A percentile compares a stretch with the other conserved stretches of the same genome.
Evolutionary conservation across 768 basidiomycete species (phyloP).

Genomic region (Russula sp.): DNA sequence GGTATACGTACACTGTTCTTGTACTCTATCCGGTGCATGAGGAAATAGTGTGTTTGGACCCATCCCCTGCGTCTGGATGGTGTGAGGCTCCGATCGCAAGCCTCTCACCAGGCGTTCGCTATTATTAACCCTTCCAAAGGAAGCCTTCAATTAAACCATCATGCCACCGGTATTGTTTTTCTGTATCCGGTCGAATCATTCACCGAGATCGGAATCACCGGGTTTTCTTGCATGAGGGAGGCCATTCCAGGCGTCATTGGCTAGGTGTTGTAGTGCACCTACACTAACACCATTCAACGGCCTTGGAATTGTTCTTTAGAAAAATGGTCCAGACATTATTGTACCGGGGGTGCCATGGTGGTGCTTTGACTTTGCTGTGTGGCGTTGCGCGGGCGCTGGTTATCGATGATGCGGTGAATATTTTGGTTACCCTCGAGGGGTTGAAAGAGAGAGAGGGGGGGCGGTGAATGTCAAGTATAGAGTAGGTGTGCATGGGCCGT

Average conservation of each 20-base stretch:
- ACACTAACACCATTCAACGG: neutral
- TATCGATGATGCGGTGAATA: neutral
- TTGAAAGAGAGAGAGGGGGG: neutral
- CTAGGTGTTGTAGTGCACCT: neutral
- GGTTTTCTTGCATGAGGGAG: no score
- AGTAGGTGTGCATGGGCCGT: neutral
- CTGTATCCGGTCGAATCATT: no score
- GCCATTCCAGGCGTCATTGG: neutral
- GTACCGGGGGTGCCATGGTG: neutral
- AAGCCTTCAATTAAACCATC: no score
- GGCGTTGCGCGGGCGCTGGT: no score
- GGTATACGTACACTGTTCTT: neutral
- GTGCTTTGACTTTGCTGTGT: neutral
- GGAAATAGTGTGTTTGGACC: neutral
- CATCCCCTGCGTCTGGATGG: neutral
- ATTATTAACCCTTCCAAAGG: neutral
- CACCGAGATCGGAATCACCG: no score
- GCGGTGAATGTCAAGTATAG: neutral
- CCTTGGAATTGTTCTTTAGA: neutral
- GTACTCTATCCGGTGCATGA: neutral
- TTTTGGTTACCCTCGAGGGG: neutral
- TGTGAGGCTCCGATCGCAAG: neutral
- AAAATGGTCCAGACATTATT: neutral
- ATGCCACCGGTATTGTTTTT: neutral
- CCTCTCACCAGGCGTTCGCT: neutral